Base-by-base conservation (phyloP, 192 early-diverging fungal genomes). In the Umbelopsis ramanniana region DNA sequence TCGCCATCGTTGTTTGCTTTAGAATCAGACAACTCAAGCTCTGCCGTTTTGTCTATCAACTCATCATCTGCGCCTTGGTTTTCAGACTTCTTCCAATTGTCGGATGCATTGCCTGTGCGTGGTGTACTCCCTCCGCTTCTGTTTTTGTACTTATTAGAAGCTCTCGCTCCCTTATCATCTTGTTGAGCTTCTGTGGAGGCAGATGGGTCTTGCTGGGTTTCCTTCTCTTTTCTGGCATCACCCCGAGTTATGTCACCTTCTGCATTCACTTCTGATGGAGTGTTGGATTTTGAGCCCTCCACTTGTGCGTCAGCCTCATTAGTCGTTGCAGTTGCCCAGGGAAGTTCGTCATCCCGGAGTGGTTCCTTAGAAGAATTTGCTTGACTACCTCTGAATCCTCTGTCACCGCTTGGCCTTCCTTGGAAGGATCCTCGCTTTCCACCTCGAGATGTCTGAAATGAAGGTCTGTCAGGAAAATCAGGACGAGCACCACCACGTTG, bases 1-100 rank as follows among this genome's bases (percentile, higher is more conserved):
- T 63, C 57, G 26, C 57, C 15, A 37, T 60, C 55, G 14, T 60
- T 60, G 11, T 4, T 37, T 29, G 57, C 33, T 63, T 63, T 29
- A 2, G 2, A 35, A 33, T 63, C 57, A 37, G 57, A 63, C 3
- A 19, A 11, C 4, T 63, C 33, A 1, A 37, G 17, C 26, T 63
- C 10, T 63, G 57, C 29, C 0, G 48, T 50, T 21, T 50, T 17
- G 5, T 21, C 48, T 19, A 19, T 50, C 48, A 17, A 50, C 5
- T 21, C 15, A 21, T 50, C 17, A 50, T 50, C 48, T 9, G 0
- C 5, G 6, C 5, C 48, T 50, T 50, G 19, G 48, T 17, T 21
- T 9, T 21, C n/a, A 15, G n/a, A 17, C 15, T 8, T 50, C 6
- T 21, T 21, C 48, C 48, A 4, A 19, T 50, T 50, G 15, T 50